Base-by-base conservation (phyloP, 2,329 filamentous ascomycete species). In the Curvularia verruculosa region DNA sequence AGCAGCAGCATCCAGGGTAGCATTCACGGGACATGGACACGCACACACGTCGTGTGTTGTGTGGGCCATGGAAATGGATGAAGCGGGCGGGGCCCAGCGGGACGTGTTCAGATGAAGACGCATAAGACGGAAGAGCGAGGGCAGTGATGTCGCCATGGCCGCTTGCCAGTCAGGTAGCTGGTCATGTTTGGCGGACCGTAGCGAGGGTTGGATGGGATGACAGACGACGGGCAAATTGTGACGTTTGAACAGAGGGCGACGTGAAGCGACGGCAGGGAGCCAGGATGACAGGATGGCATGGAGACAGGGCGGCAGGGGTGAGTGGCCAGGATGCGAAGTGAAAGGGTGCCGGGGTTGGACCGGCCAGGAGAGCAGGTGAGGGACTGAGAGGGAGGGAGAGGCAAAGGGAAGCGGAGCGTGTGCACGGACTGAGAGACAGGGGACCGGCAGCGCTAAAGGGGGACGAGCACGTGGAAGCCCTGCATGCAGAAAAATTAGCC, bases 381-480 rank as follows among this genome's bases (percentile, higher is more conserved):
- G 43, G n/a, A n/a, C n/a, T n/a, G n/a, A n/a, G n/a, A n/a, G n/a
- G n/a, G n/a, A n/a, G n/a, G n/a, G n/a, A n/a, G n/a, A n/a, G n/a
- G n/a, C n/a, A n/a, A n/a, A n/a, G n/a, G n/a, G n/a, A n/a, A n/a
- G n/a, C n/a, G n/a, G 34, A 13, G 31, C 13, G 13, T 12, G 47
- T 18, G 40, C 41, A 50, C 31, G 50, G 52, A 41, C 46, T 46
- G 46, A 10, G 41, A 48, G 28, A 10, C 46, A 48, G 28, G 56
- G 34, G 49, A 52, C 54, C 48, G 50, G 48, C 45, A 18, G 31
- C 52, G 56, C 61, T 53, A 64, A 63, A 49, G 36, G 44, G 39
- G 47, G 58, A n/a, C 52, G 56, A 60, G 63, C 67, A 70, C 67
- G 67, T 70, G 67, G 67, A 55, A 50, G 52, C 65, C 67, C 62